Evolutionary conservation across 1,284 basidiomycete species (phyloP).

Genomic region (Ustilago shanxiensis): DNA sequence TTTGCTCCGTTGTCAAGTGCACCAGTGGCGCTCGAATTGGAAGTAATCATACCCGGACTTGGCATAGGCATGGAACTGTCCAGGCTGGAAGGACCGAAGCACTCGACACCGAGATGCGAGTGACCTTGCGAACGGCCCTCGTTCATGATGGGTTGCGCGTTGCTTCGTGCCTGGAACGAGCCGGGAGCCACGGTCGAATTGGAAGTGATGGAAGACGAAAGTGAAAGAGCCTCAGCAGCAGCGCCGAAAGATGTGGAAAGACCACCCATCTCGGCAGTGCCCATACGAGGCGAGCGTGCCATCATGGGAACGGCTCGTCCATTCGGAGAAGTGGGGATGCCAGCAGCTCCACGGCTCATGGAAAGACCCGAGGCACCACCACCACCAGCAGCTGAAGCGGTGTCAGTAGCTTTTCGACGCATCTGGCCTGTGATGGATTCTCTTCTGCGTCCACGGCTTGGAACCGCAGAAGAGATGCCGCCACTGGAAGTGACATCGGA

Average conservation of each 20-base stretch:
- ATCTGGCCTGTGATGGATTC: constrained; percentile 61
- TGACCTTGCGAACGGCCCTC: constrained; percentile 54
- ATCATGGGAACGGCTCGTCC: constrained; percentile 51
- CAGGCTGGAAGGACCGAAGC: constrained; percentile 57
- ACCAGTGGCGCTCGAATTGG: constrained; percentile 19
- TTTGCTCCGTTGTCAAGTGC: constrained; percentile 19
- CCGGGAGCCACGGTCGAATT: constrained; percentile 50
- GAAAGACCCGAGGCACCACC: constrained; percentile 52
- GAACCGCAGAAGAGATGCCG: constrained; percentile 50
- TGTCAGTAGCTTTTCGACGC: constrained; percentile 53
- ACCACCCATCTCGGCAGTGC: constrained; percentile 35
- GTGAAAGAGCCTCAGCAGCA: constrained; percentile 63
- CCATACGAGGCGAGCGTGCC: constrained; percentile 46
- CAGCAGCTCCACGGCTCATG: constrained; percentile 36
- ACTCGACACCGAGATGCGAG: constrained; percentile 63
- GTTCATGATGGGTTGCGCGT: constrained; percentile 38
- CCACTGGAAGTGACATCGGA: constrained; percentile 24
- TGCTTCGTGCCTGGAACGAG: constrained; percentile 41
- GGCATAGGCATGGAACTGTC: constrained; percentile 54
- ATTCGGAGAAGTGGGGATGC: constrained; percentile 39
- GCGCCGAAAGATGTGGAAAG: constrained; percentile 67
- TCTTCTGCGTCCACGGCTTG: constrained; percentile 55
- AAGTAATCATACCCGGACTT: constrained; percentile 40
- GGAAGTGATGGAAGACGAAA: constrained; percentile 52
- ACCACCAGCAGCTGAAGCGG: constrained; percentile 48